These are phyloP conservation scores for Pleodorina starrii DNA, from an alignment of 139 green algal genomes.

Conservation along the genomic window DNA sequence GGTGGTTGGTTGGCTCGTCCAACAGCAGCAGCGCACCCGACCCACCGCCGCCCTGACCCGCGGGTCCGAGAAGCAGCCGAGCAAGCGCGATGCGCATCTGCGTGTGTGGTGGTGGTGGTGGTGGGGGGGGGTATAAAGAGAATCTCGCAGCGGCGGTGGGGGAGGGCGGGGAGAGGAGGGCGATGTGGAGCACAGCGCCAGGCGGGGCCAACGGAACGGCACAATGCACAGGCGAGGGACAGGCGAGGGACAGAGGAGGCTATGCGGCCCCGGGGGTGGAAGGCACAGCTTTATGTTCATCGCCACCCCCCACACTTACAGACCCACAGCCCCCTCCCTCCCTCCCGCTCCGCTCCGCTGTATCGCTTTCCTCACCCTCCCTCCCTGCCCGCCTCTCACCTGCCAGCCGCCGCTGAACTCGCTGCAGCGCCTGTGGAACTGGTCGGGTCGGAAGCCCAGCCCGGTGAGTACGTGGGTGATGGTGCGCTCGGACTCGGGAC, in stretches of 20 bases:
- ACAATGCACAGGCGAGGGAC: no score
- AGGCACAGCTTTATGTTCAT: no score
- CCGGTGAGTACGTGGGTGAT: conserved; percentile 75
- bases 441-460: conserved; percentile 71
- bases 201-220: no score
- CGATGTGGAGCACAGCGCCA: no score
- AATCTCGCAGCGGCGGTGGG: no score
- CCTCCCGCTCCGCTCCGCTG: no score
- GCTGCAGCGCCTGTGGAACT: conserved; percentile 66
- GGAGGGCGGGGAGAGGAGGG: no score
- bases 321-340: not conserved
- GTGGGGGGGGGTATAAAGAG: no score
- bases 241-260: no score
- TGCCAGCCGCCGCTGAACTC: conserved; percentile 82
- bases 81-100: conserved; percentile 88
- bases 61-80: conserved; percentile 75
- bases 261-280: no score
- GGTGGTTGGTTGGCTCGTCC: conserved; percentile 90
- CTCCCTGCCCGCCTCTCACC: not conserved
- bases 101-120: no score
- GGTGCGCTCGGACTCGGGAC: conserved; percentile 70
- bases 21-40: conserved; percentile 86
- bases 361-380: not conserved
- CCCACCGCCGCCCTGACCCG: conserved; percentile 62
- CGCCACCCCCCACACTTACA: not conserved